Percentiles rank a stretch among this genome's conserved stretches.
phyloP scores from a whole-genome alignment of 192 early-diverging fungal genomes.

The Backusella mclennaniae region DNA sequence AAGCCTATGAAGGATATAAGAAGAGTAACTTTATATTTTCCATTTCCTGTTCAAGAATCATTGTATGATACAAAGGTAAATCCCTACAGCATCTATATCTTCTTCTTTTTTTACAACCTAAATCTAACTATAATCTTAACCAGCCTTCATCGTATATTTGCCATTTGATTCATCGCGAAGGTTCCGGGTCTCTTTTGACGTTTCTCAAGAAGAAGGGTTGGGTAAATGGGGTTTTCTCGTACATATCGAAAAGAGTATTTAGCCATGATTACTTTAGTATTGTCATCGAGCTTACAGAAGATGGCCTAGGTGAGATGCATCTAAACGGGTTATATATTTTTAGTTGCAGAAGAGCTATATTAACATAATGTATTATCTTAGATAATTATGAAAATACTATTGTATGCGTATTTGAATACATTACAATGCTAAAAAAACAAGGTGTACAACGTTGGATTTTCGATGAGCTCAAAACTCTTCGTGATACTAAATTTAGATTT shows the following conservation, averaged over 20 bases:
- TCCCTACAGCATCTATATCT: not conserved
- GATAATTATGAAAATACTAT: slow-evolving; percentile 70
- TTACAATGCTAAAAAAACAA: slow-evolving; percentile 68
- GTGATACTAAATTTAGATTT: slow-evolving; percentile 57
- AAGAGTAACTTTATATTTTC: slow-evolving; percentile 70
- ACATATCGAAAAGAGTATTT: slow-evolving; percentile 27
- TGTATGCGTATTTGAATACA: slow-evolving; percentile 80
- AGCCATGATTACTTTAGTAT: slow-evolving; percentile 74
- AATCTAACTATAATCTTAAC: not conserved
- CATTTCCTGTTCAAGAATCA: slow-evolving; percentile 65
- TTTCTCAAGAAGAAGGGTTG: slow-evolving; percentile 81
- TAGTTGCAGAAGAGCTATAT: slow-evolving; percentile 51
- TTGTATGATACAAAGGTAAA: slow-evolving; percentile 43
- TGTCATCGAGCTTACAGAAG: slow-evolving; percentile 68
- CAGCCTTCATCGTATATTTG: slow-evolving; percentile 71
- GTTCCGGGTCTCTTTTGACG: slow-evolving; percentile 78
- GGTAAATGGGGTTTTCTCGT: slow-evolving; percentile 65
- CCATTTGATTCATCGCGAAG: slow-evolving; percentile 86
- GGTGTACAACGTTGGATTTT: slow-evolving; percentile 80
- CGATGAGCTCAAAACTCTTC: slow-evolving; percentile 63
- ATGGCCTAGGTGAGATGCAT: slow-evolving; percentile 63
- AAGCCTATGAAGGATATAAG: slow-evolving; percentile 72
- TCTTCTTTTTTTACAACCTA: not conserved
- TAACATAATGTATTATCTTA: slow-evolving; percentile 44
- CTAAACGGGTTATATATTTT: slow-evolving; percentile 51